Base-by-base conservation (phyloP, 768 basidiomycete genomes). In the Tricholoma terreum region DNA sequence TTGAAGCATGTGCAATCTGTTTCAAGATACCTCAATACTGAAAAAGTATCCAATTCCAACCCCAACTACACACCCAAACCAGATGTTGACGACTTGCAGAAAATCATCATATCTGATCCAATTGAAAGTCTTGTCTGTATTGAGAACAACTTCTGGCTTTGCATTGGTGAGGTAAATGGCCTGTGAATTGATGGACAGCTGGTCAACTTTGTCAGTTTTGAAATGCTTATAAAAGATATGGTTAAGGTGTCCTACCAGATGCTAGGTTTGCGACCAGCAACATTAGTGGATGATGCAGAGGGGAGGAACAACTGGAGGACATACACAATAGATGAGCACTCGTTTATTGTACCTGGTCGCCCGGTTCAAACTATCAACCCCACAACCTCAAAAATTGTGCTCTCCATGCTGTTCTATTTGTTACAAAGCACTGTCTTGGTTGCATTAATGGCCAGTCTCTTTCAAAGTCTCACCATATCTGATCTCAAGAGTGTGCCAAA, bases 81-180 rank as follows among this genome's bases (percentile, higher is more conserved):
- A n/a, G n/a, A n/a, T n/a, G n/a, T n/a, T n/a, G n/a, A n/a, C n/a
- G n/a, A n/a, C n/a, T n/a, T n/a, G n/a, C n/a, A n/a, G n/a, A n/a
- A n/a, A n/a, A n/a, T n/a, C n/a, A n/a, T n/a, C n/a, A 52, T 69
- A 0, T 62, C 55, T 0, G 60, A 65, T 54, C 63, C 64, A 4
- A 58, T 65, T 9, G 58, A 56, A 9, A 58, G 60, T 9, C 60
- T 65, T 48, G 31, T 63, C 12, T 27, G 17, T 19, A 61, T 38
- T 24, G 58, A 67, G 1, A 30, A 30, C 15, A 48, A 43, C 15
- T 24, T 61, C 24, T 64, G 61, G 60, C 48, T 69, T 3, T 61
- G 59, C 40, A 48, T 73, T 30, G 72, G 65, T 0, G 66, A 72
- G 42, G 64, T 72, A 2, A 67, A 63, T 22, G 60, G 60, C 12